phyloP scores from a whole-genome alignment of 1,284 basidiomycete genomes.

The Irpex rosettiformis region DNA sequence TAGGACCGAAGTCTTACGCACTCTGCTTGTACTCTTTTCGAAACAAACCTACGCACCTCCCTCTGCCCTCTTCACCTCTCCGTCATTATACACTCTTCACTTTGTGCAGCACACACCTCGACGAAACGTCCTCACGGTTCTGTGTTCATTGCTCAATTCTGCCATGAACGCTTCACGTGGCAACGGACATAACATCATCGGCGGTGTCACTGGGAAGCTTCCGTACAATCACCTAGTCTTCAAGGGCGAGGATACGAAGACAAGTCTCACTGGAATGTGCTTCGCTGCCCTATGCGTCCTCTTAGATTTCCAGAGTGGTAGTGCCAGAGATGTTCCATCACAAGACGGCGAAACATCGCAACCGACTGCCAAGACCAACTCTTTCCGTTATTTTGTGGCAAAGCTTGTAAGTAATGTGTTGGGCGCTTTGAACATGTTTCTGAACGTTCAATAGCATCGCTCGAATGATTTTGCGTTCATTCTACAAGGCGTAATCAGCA shows the following conservation, averaged over 20 bases:
- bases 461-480: conserved; percentile 85
- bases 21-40: conserved; percentile 82
- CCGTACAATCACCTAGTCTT: conserved; percentile 91
- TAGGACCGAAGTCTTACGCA: conserved; percentile 82
- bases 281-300: conserved; percentile 75
- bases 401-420: conserved; percentile 62
- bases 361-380: conserved; percentile 74
- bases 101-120: conserved; percentile 76
- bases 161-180: conserved; percentile 66
- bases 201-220: conserved; percentile 62
- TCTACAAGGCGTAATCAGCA: conserved; percentile 65
- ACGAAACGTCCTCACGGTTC: conserved; percentile 78
- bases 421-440: neutral
- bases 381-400: conserved; percentile 86
- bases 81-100: conserved; percentile 74
- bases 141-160: conserved; percentile 91
- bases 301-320: conserved; percentile 80
- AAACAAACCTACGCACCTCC: conserved; percentile 84
- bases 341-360: conserved; percentile 40
- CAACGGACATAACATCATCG: conserved; percentile 47
- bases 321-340: conserved; percentile 48
- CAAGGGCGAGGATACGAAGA: conserved; percentile 77
- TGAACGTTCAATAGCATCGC: conserved; percentile 60
- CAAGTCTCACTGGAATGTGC: conserved; percentile 66
- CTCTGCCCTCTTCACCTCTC: conserved; percentile 61